Base-by-base conservation (phyloP, 177 flowering plant species). In the Vitis hybrid region DNA sequence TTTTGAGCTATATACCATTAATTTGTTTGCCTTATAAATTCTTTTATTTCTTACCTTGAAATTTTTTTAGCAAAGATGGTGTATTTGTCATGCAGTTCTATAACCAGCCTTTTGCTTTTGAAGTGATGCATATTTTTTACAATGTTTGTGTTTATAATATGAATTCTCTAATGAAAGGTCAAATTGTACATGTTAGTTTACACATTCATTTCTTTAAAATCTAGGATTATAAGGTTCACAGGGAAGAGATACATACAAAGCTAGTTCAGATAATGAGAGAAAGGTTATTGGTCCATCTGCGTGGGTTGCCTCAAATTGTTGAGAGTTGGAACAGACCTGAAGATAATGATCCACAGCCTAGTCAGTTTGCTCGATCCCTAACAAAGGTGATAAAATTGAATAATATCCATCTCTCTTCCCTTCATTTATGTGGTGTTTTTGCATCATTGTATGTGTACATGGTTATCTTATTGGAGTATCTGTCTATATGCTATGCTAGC, bases 191-290 rank as follows among this genome's bases (percentile, higher is more conserved):
- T 30, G 21, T 13, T 18, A n/a, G 17, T 60, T 51, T 62, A 17
- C 40, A 14, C 30, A 55, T 54, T 19, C 11, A 15, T 64, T 65
- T 52, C 46, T 40, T 40, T 40, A 11, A 56, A n/a, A 18, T 67
- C 19, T 78, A 95, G 99, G 99, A 93, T 73, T 95, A 85, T 61
- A 93, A 87, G 80, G 85, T 89, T 80, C 99, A 95, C 67, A 82
- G 88, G 35, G 98, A 95, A 81, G 99, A 93, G 79, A 95, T 95
- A 79, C 97, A 91, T 78, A 75, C 94, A 27, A 95, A 95, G 78
- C 83, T 95, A 75, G 97, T 95, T 71, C 98, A 95, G 82, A 95
- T 95, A 75, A 93, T 95, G 99, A 86, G 92, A 71, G 99, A 95
- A 81, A 87, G 99, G 72, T 80, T 95, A 75, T 73, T 91, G 81